Percentiles rank a stretch among this genome's conserved stretches.
Conservation (phyloP, 768 basidiomycete genomes). For the Naganishia friedmannii region DNA sequence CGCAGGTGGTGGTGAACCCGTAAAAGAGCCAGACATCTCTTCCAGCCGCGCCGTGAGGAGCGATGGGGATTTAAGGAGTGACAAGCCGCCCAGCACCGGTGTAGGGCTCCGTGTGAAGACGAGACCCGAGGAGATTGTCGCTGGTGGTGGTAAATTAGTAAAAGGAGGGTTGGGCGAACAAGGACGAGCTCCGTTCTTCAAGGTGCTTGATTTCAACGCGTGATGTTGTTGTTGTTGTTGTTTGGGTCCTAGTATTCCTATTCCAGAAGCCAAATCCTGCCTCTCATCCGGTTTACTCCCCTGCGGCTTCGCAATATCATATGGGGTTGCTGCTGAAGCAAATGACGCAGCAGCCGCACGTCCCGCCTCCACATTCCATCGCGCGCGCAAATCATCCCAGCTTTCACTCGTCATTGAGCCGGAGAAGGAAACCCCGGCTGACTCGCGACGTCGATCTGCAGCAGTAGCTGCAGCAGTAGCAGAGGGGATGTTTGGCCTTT, state of each 20-base stretch:
- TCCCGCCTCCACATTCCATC: background rate
- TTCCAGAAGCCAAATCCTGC: background rate
- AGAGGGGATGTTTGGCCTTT: background rate
- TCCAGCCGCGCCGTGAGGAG: constrained; percentile 26
- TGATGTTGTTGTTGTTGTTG: background rate
- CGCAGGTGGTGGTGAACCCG: background rate
- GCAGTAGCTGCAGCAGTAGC: background rate
- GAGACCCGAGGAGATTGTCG: background rate
- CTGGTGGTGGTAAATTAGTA: background rate
- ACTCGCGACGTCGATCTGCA: background rate
- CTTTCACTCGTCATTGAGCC: constrained; percentile 29
- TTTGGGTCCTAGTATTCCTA: background rate
- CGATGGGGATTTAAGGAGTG: constrained; percentile 18
- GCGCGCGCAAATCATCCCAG: constrained; percentile 28
- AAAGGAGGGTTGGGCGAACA: too few species aligned
- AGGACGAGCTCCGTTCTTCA: too few species aligned
- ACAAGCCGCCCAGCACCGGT: background rate
- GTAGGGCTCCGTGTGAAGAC: constrained; percentile 21
- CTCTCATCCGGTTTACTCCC: background rate
- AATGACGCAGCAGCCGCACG: background rate
- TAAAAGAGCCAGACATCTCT: background rate
- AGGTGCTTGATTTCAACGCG: background rate
- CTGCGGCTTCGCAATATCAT: too few species aligned
- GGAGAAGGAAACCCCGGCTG: background rate
- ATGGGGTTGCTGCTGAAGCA: background rate